phyloP scores from a whole-genome alignment of 2,329 filamentous ascomycete species.

The Aspergillus sergii region DNA sequence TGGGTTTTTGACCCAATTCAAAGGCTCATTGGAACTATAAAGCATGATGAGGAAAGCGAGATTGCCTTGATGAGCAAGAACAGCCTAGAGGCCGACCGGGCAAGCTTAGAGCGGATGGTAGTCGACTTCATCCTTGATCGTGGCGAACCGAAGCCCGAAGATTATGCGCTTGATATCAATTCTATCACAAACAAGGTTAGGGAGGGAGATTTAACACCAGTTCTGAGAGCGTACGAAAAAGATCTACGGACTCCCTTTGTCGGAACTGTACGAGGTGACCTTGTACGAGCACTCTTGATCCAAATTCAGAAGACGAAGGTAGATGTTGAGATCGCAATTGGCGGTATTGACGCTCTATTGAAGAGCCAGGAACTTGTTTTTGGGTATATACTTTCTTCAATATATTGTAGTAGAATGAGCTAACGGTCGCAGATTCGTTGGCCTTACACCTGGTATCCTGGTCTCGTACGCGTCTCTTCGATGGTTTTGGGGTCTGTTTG shows the following conservation, averaged over 20 bases:
- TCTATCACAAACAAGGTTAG: constrained; percentile 78
- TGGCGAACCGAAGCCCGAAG: constrained; percentile 58
- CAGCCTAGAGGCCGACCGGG: constrained; percentile 84
- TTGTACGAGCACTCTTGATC: constrained; percentile 87
- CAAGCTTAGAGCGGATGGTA: constrained; percentile 95
- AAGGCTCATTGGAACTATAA: constrained; percentile 86
- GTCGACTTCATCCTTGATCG: constrained; percentile 91
- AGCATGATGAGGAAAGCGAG: constrained; percentile 88
- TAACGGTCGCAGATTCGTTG: constrained; percentile 69
- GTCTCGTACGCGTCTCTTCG: constrained; percentile 74
- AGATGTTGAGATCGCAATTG: constrained; percentile 93
- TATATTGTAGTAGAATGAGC: not conserved
- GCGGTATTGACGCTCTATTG: constrained; percentile 88
- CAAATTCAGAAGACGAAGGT: constrained; percentile 99
- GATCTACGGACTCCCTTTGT: constrained; percentile 80
- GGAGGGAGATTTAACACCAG: constrained; percentile 90
- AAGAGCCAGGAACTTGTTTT: constrained; percentile 98
- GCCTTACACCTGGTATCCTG: constrained; percentile 88
- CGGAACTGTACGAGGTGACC: constrained; percentile 80
- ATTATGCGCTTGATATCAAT: constrained; percentile 61
- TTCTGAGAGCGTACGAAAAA: constrained; percentile 87
- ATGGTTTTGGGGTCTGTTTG: constrained; percentile 72
- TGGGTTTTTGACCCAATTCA: constrained; percentile 88
- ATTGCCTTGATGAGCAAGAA: constrained; percentile 96
- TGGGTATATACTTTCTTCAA: constrained; percentile 49